phyloP scores from a whole-genome alignment of 108 stramenopile genomes.

The Fragilariopsis cylindrus region DNA sequence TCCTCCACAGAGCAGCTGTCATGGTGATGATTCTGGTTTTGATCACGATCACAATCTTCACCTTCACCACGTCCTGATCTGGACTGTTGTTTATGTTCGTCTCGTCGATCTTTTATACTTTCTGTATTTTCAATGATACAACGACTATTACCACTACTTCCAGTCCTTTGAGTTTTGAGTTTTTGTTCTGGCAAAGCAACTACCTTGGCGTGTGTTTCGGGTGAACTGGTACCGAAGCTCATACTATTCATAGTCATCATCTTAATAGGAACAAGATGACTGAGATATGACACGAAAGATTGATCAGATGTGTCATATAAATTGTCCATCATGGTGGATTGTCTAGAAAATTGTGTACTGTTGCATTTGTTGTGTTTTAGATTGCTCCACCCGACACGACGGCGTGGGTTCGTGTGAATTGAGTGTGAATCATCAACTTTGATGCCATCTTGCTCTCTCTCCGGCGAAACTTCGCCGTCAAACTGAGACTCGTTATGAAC shows the following conservation, averaged over 20 bases:
- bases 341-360: background rate
- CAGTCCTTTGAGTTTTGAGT: background rate
- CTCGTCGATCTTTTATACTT: conserved; percentile 12
- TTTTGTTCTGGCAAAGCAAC: background rate
- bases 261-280: background rate
- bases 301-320: background rate
- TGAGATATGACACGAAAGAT: background rate
- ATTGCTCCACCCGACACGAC: background rate
- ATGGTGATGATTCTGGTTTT: background rate
- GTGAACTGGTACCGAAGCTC: background rate
- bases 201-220: conserved; percentile 3
- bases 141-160: conserved; percentile 9
- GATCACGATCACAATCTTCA: conserved; percentile 1
- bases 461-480: no score
- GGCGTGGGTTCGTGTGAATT: no score
- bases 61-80: background rate
- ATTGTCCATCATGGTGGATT: conserved; percentile 1
- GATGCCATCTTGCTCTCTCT: no score
- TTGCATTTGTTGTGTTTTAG: background rate
- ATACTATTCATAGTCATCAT: background rate
- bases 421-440: no score
- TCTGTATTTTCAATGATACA: conserved; percentile 17
- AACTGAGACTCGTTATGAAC: no score
- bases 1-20: conserved; percentile 16
- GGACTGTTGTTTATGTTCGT: conserved; percentile 1